phyloP scores from a whole-genome alignment of 1,139 yeast genomes.

The Magnusiomyces tetraspermus region DNA sequence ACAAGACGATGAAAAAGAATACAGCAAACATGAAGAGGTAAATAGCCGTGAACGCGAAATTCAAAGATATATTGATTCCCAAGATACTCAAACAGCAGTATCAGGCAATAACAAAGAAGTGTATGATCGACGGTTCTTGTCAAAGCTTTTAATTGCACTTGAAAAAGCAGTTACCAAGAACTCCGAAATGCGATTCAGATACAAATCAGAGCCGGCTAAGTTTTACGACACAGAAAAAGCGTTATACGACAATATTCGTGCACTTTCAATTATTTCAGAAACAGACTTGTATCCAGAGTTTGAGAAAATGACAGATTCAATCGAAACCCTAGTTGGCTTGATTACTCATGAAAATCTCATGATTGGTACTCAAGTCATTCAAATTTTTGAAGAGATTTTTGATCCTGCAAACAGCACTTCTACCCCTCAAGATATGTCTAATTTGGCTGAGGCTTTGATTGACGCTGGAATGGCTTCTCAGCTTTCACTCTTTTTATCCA shows the following conservation, averaged over 20 bases:
- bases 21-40: not conserved
- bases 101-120: conserved; percentile 13
- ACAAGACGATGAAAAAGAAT: not conserved
- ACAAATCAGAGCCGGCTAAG: conserved; percentile 27
- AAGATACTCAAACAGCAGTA: conserved; percentile 1
- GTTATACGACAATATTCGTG: conserved; percentile 27
- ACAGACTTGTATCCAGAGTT: conserved; percentile 23
- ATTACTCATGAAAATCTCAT: conserved; percentile 32
- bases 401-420: conserved; percentile 19
- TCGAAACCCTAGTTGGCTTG: conserved; percentile 22
- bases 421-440: conserved; percentile 7
- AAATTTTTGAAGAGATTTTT: conserved; percentile 24
- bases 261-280: conserved; percentile 28
- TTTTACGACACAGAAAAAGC: conserved; percentile 28
- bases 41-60: conserved; percentile 9
- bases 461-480: not conserved
- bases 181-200: conserved; percentile 26
- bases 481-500: not conserved
- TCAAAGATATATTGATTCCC: conserved; percentile 13
- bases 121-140: conserved; percentile 22
- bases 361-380: conserved; percentile 25
- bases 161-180: conserved; percentile 26
- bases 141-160: conserved; percentile 21
- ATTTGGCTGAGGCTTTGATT: not conserved
- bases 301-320: conserved; percentile 18